Evolutionary conservation across 352 stramenopile genomes (phyloP).

Genomic region (Saprolegnia parasitica): DNA sequence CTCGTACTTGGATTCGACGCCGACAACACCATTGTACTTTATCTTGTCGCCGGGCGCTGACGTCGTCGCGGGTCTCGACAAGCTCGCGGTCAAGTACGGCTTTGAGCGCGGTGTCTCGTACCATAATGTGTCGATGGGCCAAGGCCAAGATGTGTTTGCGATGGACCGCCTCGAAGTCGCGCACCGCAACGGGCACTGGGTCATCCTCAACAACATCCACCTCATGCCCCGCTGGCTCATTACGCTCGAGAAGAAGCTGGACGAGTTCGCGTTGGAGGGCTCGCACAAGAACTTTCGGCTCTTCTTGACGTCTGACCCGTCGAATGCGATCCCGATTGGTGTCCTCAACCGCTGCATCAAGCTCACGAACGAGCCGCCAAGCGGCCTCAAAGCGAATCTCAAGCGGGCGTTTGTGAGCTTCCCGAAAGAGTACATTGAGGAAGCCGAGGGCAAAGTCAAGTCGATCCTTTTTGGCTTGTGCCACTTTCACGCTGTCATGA

Average conservation of each 20-base stretch:
- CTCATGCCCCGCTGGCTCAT: constrained; percentile 95
- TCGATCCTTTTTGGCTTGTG: constrained; percentile 96
- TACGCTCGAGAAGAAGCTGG: constrained; percentile 96
- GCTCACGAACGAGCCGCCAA: constrained; percentile 94
- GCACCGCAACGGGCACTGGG: constrained; percentile 95
- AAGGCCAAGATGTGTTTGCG: constrained; percentile 94
- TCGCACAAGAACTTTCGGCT: constrained; percentile 94
- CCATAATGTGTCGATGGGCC: constrained; percentile 97
- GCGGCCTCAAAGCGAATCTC: constrained; percentile 93
- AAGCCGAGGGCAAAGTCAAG: constrained; percentile 94
- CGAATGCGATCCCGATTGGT: constrained; percentile 91
- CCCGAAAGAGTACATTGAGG: constrained; percentile 93
- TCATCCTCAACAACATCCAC: constrained; percentile 98
- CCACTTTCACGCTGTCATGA: constrained; percentile 96
- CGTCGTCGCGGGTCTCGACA: constrained; percentile 93
- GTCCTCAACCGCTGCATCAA: constrained; percentile 96
- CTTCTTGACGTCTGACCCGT: constrained; percentile 93
- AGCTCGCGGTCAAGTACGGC: constrained; percentile 92
- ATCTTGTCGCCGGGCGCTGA: constrained; percentile 95
- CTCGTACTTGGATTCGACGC: constrained; percentile 91
- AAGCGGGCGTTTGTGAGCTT: constrained; percentile 97
- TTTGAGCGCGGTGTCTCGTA: constrained; percentile 95
- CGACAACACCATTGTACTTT: constrained; percentile 95
- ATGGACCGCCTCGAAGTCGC: constrained; percentile 93
- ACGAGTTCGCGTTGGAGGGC: constrained; percentile 91